Percentiles rank a stretch among this genome's conserved stretches.
These are phyloP conservation scores for Wickerhamomyces tratensis DNA, from an alignment of 805 yeast species.

Conservation along the genomic window DNA sequence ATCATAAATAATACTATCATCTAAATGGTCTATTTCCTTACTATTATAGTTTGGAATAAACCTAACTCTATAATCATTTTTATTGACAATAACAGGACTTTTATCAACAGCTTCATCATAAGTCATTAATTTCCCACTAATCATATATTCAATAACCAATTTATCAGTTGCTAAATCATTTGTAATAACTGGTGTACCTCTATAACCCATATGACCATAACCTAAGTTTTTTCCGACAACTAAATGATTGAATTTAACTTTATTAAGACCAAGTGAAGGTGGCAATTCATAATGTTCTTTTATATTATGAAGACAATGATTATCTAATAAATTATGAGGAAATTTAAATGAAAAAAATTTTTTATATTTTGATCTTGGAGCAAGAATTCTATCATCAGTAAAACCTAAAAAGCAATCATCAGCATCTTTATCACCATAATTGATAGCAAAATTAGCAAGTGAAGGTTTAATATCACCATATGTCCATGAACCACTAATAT, in stretches of 20 bases:
- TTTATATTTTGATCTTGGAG: constrained; percentile 39
- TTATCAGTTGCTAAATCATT: constrained; percentile 30
- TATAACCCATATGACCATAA: constrained; percentile 39
- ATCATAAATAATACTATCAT: constrained; percentile 6
- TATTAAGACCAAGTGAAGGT: constrained; percentile 29
- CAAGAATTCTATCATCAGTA: constrained; percentile 32
- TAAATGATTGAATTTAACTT: constrained; percentile 16
- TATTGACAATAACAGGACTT: constrained; percentile 16
- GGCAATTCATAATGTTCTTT: constrained; percentile 24
- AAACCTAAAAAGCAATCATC: constrained; percentile 27
- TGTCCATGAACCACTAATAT: constrained; percentile 42
- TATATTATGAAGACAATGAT: constrained; percentile 34
- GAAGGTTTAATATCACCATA: constrained; percentile 19
- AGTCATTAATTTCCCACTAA: neutral
- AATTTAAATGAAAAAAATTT: constrained; percentile 49
- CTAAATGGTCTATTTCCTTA: constrained; percentile 12
- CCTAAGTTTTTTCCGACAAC: constrained; percentile 33
- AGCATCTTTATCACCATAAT: constrained; percentile 10
- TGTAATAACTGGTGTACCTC: constrained; percentile 45
- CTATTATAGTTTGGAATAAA: constrained; percentile 41
- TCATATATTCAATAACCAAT: constrained; percentile 1
- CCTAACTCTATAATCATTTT: constrained; percentile 32
- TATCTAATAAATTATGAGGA: constrained; percentile 43
- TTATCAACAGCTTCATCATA: constrained; percentile 1
- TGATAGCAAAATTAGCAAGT: neutral